A percentile compares a stretch with the other conserved stretches of the same genome.
Evolutionary conservation across 2,329 filamentous ascomycete species (phyloP).

Genomic region (Diaporthe amygdali): DNA sequence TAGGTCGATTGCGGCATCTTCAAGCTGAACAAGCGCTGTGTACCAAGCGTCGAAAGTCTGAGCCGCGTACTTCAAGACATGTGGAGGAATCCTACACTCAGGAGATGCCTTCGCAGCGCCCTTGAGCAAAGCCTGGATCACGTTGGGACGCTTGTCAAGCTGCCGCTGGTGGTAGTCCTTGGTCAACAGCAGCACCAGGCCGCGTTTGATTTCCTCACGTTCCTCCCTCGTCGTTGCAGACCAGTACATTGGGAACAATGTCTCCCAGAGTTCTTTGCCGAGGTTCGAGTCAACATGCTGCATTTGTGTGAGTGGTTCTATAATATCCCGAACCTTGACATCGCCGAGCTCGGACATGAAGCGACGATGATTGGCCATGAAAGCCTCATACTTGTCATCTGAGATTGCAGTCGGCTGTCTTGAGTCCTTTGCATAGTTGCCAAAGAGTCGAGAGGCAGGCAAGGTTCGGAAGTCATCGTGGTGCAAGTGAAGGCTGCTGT

Average conservation of each 20-base stretch:
- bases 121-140: slow-evolving; percentile 89
- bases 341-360: slow-evolving; percentile 86
- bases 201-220: slow-evolving; percentile 86
- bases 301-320: slow-evolving; percentile 89
- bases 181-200: slow-evolving; percentile 86
- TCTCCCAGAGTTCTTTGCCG: slow-evolving; percentile 88
- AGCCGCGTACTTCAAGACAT: slow-evolving; percentile 94
- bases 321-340: slow-evolving; percentile 83
- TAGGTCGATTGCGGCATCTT: slow-evolving; percentile 85
- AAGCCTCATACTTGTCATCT: slow-evolving; percentile 81
- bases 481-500: slow-evolving; percentile 78
- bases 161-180: slow-evolving; percentile 96
- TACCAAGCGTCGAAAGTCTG: slow-evolving; percentile 98
- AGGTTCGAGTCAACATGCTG: slow-evolving; percentile 87
- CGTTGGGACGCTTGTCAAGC: slow-evolving; percentile 93
- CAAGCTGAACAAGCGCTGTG: slow-evolving; percentile 86
- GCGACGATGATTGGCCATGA: slow-evolving; percentile 79
- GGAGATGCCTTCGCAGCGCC: slow-evolving; percentile 85
- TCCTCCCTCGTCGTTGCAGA: slow-evolving; percentile 87
- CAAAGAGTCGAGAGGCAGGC: slow-evolving; percentile 75
- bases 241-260: slow-evolving; percentile 93
- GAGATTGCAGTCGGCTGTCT: slow-evolving; percentile 71
- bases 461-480: slow-evolving; percentile 82
- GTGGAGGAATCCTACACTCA: slow-evolving; percentile 89
- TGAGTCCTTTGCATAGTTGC: slow-evolving; percentile 73